Evolutionary conservation across 2,329 filamentous ascomycete genomes (phyloP).

Genomic region (Magnaporthales sp.): DNA sequence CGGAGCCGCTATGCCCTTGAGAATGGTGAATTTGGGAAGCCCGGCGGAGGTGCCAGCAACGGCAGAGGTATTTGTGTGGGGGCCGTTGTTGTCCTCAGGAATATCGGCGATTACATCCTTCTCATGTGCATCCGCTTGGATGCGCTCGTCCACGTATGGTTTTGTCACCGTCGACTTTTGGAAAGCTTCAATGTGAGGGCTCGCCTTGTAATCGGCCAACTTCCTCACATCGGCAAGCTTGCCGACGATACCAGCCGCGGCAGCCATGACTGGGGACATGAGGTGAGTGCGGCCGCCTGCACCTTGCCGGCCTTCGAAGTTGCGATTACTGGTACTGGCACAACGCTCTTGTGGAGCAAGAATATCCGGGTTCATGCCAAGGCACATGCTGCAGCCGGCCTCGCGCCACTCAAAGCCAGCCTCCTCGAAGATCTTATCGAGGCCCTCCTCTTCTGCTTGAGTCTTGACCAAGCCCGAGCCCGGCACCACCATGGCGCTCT

Average conservation of each 20-base stretch:
- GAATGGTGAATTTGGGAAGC: conserved; percentile 72
- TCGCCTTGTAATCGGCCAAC: conserved; percentile 52
- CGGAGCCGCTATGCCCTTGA: conserved; percentile 82
- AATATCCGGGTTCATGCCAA: conserved; percentile 99
- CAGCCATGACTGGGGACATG: conserved; percentile 96
- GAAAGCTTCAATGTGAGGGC: conserved; percentile 51
- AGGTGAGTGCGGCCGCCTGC: conserved; percentile 85
- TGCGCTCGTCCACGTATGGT: conserved; percentile 40
- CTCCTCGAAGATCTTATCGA: conserved; percentile 85
- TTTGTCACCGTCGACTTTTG: conserved; percentile 9
- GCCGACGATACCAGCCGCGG: conserved; percentile 79
- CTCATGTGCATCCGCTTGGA: conserved; percentile 41
- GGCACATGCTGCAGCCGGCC: conserved; percentile 97
- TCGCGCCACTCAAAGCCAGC: conserved; percentile 98
- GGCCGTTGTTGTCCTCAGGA: conserved; percentile 51
- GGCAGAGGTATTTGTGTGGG: conserved; percentile 54
- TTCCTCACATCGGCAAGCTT: conserved; percentile 89
- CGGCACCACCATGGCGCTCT: conserved; percentile 91
- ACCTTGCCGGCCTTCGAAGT: conserved; percentile 95
- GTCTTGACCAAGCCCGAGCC: conserved; percentile 91
- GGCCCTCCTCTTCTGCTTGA: conserved; percentile 81
- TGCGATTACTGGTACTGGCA: conserved; percentile 91
- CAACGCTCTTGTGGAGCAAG: conserved; percentile 86
- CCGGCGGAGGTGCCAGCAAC: conserved; percentile 45
- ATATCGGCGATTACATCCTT: conserved; percentile 46